phyloP scores from a whole-genome alignment of 1,139 yeast genomes.

The Lizanozyma gosingica region DNA sequence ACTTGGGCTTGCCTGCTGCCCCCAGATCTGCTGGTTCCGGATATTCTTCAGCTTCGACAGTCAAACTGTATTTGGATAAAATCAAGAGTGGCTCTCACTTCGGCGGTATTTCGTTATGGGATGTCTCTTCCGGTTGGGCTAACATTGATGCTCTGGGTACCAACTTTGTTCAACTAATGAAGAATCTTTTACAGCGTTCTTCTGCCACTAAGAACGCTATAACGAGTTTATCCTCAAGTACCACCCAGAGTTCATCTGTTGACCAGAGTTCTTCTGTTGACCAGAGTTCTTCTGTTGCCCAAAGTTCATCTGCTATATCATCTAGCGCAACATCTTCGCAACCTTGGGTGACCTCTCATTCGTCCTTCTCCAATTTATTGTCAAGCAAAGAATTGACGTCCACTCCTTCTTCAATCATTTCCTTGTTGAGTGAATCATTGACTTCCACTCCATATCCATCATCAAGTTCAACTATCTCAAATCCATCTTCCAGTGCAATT shows the following conservation, averaged over 20 bases:
- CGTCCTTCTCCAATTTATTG: too few relatives aligned
- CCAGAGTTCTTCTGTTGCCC: too few relatives aligned
- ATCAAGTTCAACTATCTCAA: too few relatives aligned
- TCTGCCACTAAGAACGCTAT: slow-evolving; percentile 4
- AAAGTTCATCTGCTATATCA: too few relatives aligned
- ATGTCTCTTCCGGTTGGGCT: slow-evolving; percentile 70
- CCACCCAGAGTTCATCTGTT: background rate
- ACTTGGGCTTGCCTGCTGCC: slow-evolving; percentile 39
- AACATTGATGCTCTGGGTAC: slow-evolving; percentile 39
- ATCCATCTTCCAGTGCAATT: too few relatives aligned
- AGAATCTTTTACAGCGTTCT: slow-evolving; percentile 17
- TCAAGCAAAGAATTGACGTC: too few relatives aligned
- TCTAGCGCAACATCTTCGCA: too few relatives aligned
- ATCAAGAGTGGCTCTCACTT: slow-evolving; percentile 41
- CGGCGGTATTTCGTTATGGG: slow-evolving; percentile 91
- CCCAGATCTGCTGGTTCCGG: slow-evolving; percentile 44
- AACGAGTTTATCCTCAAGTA: slow-evolving; percentile 4
- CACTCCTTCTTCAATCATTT: slow-evolving; percentile 4
- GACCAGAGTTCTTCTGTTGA: too few relatives aligned
- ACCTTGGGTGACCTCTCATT: too few relatives aligned
- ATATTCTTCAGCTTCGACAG: slow-evolving; percentile 40
- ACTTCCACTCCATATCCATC: too few relatives aligned
- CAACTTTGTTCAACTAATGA: slow-evolving; percentile 36
- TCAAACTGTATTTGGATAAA: slow-evolving; percentile 11
- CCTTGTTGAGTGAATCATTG: slow-evolving; percentile 5